Conservation (phyloP, 1,284 basidiomycete species). For the Heterobasidion occidentale region DNA sequence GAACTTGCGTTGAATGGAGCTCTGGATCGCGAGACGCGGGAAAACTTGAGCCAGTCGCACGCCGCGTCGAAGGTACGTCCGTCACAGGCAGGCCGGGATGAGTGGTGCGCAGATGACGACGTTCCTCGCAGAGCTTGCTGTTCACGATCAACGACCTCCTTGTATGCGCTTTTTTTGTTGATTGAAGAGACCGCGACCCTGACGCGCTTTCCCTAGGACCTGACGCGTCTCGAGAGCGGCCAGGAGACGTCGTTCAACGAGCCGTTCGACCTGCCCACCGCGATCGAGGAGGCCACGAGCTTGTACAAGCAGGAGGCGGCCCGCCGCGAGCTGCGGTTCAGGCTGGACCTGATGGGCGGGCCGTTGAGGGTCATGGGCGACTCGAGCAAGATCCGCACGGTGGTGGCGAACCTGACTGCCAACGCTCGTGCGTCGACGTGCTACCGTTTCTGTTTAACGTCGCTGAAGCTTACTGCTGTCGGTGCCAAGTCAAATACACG, state of each 20-base stretch:
- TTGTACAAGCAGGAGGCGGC: constrained; percentile 63
- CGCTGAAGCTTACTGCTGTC: neutral
- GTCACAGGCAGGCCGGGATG: neutral
- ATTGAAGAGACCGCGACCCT: neutral
- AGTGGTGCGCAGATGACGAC: constrained; percentile 1
- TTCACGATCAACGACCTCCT: constrained; percentile 86
- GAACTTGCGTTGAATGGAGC: constrained; percentile 81
- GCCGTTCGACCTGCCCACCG: constrained; percentile 68
- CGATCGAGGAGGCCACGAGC: constrained; percentile 64
- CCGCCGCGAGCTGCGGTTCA: constrained; percentile 60
- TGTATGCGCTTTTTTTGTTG: constrained; percentile 23
- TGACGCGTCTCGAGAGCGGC: constrained; percentile 77
- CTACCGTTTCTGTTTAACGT: neutral
- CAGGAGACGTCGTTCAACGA: constrained; percentile 79
- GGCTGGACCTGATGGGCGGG: constrained; percentile 44
- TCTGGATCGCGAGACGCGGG: constrained; percentile 71
- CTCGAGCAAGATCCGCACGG: constrained; percentile 69
- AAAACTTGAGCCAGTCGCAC: constrained; percentile 75
- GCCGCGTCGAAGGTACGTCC: constrained; percentile 65
- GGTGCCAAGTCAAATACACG: constrained; percentile 70
- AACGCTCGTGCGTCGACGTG: constrained; percentile 54
- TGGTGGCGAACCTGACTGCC: constrained; percentile 78
- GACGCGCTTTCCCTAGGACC: constrained; percentile 39
- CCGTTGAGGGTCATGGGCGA: constrained; percentile 66
- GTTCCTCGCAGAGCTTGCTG: constrained; percentile 44